phyloP scores from a whole-genome alignment of 352 stramenopile genomes.

The Phytophthora pistaciae region DNA sequence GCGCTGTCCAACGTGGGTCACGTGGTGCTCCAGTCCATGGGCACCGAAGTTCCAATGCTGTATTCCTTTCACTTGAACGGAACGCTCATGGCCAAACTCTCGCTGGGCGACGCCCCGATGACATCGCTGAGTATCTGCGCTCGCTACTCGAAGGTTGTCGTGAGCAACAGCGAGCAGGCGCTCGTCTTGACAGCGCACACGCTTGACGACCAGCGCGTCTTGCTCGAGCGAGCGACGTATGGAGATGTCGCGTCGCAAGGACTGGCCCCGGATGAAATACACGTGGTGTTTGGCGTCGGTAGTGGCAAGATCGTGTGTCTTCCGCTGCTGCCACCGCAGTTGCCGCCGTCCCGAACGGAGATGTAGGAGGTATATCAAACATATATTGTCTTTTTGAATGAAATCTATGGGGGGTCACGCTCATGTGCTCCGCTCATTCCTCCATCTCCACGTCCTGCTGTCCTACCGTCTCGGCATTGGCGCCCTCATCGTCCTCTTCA shows the following conservation, averaged over 20 bases:
- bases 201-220: conserved; percentile 55
- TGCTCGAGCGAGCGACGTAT: conserved; percentile 55
- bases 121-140: conserved; percentile 61
- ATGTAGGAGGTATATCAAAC: conserved; percentile 46
- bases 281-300: conserved; percentile 76
- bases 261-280: conserved; percentile 79
- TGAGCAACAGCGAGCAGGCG: conserved; percentile 64
- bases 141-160: conserved; percentile 73
- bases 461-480: conserved; percentile 40
- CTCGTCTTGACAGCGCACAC: conserved; percentile 58
- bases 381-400: conserved; percentile 56
- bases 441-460: conserved; percentile 88
- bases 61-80: conserved; percentile 86
- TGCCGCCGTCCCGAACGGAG: conserved; percentile 18
- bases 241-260: conserved; percentile 68
- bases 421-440: conserved; percentile 51
- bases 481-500: conserved; percentile 40
- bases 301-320: conserved; percentile 63
- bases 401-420: conserved; percentile 52
- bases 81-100: conserved; percentile 52
- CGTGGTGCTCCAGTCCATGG: conserved; percentile 78
- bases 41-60: conserved; percentile 56
- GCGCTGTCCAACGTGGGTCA: conserved; percentile 74
- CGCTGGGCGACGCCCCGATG: conserved; percentile 53
- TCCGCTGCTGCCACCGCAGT: conserved; percentile 42